Percentiles rank a stretch among this genome's conserved stretches.
phyloP scores from a whole-genome alignment of 208 protist species.

The Ichthyophonus hoferi region DNA sequence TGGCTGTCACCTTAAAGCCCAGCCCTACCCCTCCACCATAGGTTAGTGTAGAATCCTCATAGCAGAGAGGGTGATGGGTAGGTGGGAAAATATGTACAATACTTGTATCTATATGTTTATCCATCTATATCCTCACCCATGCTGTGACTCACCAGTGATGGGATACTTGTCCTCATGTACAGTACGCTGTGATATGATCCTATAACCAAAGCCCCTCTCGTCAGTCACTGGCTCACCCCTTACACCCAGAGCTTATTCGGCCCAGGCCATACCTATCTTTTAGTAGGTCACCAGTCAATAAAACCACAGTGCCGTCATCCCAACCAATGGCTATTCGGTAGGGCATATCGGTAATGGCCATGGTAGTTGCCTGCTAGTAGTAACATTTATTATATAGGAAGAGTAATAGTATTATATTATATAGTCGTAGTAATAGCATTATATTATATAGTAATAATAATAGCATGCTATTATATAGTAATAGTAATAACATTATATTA shows the following conservation, averaged over 20 bases:
- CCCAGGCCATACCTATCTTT: conserved; percentile 39
- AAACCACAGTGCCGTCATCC: conserved; percentile 70
- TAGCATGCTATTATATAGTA: too few relatives aligned
- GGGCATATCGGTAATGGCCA: conserved; percentile 76
- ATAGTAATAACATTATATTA: too few relatives aligned
- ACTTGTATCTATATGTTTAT: not conserved
- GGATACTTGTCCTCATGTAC: conserved; percentile 5
- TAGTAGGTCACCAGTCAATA: conserved; percentile 65
- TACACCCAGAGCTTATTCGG: conserved; percentile 30
- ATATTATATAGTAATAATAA: too few relatives aligned
- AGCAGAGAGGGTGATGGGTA: too few relatives aligned
- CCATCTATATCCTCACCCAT: not conserved
- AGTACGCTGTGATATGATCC: not conserved
- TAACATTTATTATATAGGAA: too few relatives aligned
- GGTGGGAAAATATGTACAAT: too few relatives aligned
- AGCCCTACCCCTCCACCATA: not conserved
- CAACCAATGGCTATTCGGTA: conserved; percentile 74
- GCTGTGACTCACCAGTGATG: not conserved
- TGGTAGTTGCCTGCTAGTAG: conserved; percentile 63
- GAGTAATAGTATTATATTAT: too few relatives aligned
- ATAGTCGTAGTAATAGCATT: too few relatives aligned
- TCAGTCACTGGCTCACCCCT: not conserved
- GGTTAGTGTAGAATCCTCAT: too few relatives aligned
- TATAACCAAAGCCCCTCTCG: not conserved
- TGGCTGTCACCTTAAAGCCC: conserved; percentile 2